Conservation (phyloP, 345 rosid genomes). For the Eucalyptus microcorys region DNA sequence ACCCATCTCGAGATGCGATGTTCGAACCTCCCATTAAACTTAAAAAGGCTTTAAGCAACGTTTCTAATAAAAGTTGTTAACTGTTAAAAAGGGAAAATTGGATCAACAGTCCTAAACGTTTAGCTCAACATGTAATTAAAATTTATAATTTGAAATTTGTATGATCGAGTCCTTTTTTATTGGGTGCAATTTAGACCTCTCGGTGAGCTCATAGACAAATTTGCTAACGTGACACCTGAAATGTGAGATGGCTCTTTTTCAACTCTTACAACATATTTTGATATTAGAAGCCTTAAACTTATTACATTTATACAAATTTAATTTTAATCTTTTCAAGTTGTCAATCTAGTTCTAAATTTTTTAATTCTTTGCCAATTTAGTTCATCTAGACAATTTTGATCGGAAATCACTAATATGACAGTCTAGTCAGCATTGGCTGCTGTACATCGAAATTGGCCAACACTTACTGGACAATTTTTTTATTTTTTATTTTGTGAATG, state of each 20-base stretch:
- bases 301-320: neutral
- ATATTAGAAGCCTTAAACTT: too few relatives aligned
- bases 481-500: too few relatives aligned
- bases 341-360: too few relatives aligned
- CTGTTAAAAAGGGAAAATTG: neutral
- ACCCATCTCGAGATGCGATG: neutral
- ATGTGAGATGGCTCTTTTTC: neutral
- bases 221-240: neutral
- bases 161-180: neutral
- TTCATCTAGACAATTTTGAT: neutral
- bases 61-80: neutral
- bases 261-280: neutral
- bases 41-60: neutral
- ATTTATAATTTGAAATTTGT: neutral
- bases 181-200: neutral
- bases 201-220: neutral
- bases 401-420: fast-evolving
- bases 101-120: neutral
- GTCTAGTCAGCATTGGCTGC: too few relatives aligned
- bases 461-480: neutral
- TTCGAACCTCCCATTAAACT: neutral
- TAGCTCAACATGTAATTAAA: neutral
- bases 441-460: fast-evolving
- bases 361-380: neutral
- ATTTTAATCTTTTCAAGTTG: neutral